Evolutionary conservation across 805 yeast genomes (phyloP), one percentile per base, ranked within the genome.

Genomic region (Candida taoyuanica): DNA sequence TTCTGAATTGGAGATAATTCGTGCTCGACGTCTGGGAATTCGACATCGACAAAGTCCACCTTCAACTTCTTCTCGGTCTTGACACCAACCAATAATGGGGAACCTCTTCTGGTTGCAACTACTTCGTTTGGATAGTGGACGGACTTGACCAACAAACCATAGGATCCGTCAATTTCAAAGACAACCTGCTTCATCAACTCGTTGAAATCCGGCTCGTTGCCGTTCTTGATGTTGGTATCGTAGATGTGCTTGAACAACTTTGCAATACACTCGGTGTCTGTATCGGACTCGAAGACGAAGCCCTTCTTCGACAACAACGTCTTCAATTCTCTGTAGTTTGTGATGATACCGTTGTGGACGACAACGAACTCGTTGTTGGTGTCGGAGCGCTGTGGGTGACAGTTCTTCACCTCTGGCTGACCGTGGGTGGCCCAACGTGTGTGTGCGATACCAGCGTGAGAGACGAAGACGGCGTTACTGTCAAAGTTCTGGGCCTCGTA

Each of bases 351-450:
- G 56, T 93, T 93, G 71, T 93, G 99, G 36, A 93, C 98, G 48
- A 93, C 81, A 31, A 86, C 78, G 55, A 93, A 93, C 63, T 89
- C 95, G 52, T 83, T 82, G 32, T 65, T 64, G 8, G 76, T 73
- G 61, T 87, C 98, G 1, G 96, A 86, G 48, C 91, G 71, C 60
- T 91, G 98, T 34, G 99, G 99, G 63, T 93, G 99, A 61, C 98
- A 93, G 71, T 93, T 93, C 45, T 63, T 53, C 46, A 73, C 77
- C 49, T 77, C 78, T 41, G 97, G 97, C 55, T 81, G 85, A 64
- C 99, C 99, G 64, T 93, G 99, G 27, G 99, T 93, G 36, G 99
- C 99, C 99, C 99, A 93, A 71, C 99, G 85, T 12, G 99, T 93
- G 67, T 93, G 99, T 17, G 98, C 98, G 62, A 93, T 93, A 59